Conservation (phyloP, 805 yeast species). For the Isabelozyma pseudorhagii region DNA sequence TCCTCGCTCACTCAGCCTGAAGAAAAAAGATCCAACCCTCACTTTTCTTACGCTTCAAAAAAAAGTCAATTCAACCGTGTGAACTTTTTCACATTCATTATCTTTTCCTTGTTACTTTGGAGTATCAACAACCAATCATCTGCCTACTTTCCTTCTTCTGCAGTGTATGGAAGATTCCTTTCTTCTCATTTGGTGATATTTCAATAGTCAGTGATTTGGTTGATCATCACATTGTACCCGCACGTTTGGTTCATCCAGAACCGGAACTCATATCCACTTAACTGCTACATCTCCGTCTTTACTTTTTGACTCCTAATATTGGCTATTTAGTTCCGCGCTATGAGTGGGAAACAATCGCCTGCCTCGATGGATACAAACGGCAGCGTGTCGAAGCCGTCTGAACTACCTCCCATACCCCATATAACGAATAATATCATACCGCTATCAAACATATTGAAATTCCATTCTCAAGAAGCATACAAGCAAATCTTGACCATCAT, state of each 20-base stretch:
- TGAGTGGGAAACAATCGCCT: neutral
- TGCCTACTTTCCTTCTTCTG: too few relatives aligned
- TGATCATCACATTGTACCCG: neutral
- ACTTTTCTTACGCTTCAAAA: too few relatives aligned
- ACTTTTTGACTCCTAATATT: too few relatives aligned
- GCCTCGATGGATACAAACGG: neutral
- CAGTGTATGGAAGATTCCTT: too few relatives aligned
- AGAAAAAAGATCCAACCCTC: neutral
- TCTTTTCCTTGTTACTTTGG: neutral
- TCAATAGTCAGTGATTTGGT: neutral
- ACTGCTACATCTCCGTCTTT: too few relatives aligned
- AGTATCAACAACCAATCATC: neutral
- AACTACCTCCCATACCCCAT: conserved; percentile 53
- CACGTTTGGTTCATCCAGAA: neutral
- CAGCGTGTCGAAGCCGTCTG: neutral
- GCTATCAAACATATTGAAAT: conserved; percentile 54
- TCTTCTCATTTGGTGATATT: neutral
- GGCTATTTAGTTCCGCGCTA: neutral
- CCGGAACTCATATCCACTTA: neutral
- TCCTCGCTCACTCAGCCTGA: too few relatives aligned
- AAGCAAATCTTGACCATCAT: conserved; percentile 59
- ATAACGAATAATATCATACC: conserved; percentile 69
- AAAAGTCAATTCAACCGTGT: neutral
- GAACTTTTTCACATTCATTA: neutral
- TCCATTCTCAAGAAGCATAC: conserved; percentile 59